Evolutionary conservation across 176 grass and related monocot species (phyloP), one percentile per base, ranked within the genome.

Genomic region (Juncus inflexus): DNA sequence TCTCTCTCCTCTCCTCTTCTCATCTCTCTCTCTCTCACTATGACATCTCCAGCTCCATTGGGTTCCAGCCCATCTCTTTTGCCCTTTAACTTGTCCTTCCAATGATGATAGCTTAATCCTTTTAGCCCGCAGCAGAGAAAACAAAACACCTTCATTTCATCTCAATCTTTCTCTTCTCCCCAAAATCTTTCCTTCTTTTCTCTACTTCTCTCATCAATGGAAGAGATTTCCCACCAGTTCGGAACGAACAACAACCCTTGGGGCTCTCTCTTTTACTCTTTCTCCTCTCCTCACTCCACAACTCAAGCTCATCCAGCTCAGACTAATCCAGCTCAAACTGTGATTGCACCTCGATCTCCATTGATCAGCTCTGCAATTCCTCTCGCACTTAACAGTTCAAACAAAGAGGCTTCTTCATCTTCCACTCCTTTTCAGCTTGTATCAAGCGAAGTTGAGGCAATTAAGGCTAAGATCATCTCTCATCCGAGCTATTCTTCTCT

Each of bases 391-490:
- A 87, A 74, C 72, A 80, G 73, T 58, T 50, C 54, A 63, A 70
- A 39, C 43, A 87, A 91, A 81, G 87, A 83, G 62, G 74, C 82
- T 50, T 89, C 83, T 6, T 85, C 92, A 54, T 79, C 79, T 37
- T 86, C 84, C 40, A 75, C 83, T 5, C 67, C 83, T 11, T 90
- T 81, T 50, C 67, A 71, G 14, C 35, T 71, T 7, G 40, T 74
- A 43, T 63, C 58, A 5, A 42, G 39, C 40, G 94, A 99, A 35
- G 52, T 92, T 37, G 94, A 90, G 55, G 78, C 85, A 61, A 99
- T 90, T 83, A 99, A 99, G 83, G 78, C 94, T 76, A 92, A 82
- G 85, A 99, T 99, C 65, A 82, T 92, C 71, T 92, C 94, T 4
- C 94, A 99, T 68, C 94, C 94, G 3, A 77, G 92, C 83, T 99